A percentile compares a stretch with the other conserved stretches of the same genome.
Evolutionary conservation across 352 stramenopile genomes (phyloP).

Genomic region (Globisporangium ultimum): DNA sequence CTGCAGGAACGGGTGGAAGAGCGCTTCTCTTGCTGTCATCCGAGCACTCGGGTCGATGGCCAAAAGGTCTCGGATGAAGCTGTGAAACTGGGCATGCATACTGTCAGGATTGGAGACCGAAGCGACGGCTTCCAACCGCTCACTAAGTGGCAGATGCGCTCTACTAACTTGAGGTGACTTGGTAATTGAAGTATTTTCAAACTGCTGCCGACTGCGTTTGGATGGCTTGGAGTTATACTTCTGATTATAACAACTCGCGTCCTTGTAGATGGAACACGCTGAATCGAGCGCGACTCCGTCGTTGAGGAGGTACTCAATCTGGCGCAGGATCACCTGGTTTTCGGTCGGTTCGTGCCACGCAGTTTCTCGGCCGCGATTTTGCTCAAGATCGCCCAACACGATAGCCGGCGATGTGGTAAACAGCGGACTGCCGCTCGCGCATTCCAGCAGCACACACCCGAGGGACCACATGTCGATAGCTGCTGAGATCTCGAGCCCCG

Average conservation of each 20-base stretch:
- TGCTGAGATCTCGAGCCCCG: slow-evolving; percentile 46
- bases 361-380: background rate
- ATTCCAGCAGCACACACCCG: slow-evolving; percentile 69
- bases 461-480: slow-evolving; percentile 82
- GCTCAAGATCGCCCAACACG: background rate
- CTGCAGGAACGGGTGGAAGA: slow-evolving; percentile 73
- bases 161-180: too few species aligned
- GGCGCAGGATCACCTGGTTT: slow-evolving; percentile 37
- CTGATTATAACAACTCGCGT: slow-evolving; percentile 1
- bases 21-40: slow-evolving; percentile 40
- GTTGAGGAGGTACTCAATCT: slow-evolving; percentile 41
- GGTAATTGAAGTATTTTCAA: background rate
- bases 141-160: slow-evolving; percentile 13
- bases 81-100: slow-evolving; percentile 28
- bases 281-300: slow-evolving; percentile 21
- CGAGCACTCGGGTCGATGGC: slow-evolving; percentile 43
- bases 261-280: slow-evolving; percentile 21
- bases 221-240: background rate
- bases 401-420: slow-evolving; percentile 28
- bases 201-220: background rate
- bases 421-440: slow-evolving; percentile 45
- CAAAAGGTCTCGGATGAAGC: slow-evolving; percentile 53
- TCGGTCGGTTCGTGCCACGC: slow-evolving; percentile 6
- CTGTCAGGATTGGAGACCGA: slow-evolving; percentile 9
- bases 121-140: slow-evolving; percentile 30